Percentiles rank a stretch among this genome's conserved stretches.
These are phyloP conservation scores for Metschnikowia hibisci DNA, from an alignment of 805 yeast genomes.

Conservation along the genomic window DNA sequence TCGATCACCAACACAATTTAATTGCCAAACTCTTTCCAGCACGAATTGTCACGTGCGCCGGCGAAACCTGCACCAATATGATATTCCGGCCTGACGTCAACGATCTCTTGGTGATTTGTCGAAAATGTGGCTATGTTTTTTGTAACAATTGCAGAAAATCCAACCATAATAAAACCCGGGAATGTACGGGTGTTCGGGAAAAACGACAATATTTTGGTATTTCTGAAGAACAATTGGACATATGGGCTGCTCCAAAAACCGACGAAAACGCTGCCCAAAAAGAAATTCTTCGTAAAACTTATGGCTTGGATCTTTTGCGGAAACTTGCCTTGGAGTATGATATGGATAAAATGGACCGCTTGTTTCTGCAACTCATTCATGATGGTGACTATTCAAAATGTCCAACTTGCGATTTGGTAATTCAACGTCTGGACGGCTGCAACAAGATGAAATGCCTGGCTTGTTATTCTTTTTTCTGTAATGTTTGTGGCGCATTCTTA, in stretches of 20 bases:
- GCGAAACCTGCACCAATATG: conserved; percentile 41
- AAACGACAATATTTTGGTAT: conserved; percentile 25
- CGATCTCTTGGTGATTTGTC: conserved; percentile 47
- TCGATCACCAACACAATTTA: conserved; percentile 38
- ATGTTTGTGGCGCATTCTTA: conserved; percentile 46
- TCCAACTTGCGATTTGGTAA: conserved; percentile 48
- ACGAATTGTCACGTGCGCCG: conserved; percentile 50
- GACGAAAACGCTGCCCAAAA: conserved; percentile 14
- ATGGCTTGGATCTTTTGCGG: conserved; percentile 43
- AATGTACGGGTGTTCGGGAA: conserved; percentile 33
- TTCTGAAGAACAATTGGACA: conserved; percentile 31
- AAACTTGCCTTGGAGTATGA: conserved; percentile 42
- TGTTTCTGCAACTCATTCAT: conserved; percentile 42
- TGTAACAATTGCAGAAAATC: conserved; percentile 55
- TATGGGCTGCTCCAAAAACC: conserved; percentile 33
- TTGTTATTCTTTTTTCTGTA: conserved; percentile 50
- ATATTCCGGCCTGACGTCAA: conserved; percentile 45
- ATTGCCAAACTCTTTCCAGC: conserved; percentile 44
- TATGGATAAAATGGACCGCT: conserved; percentile 34
- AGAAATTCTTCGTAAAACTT: conserved; percentile 30
- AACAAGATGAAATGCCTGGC: conserved; percentile 56
- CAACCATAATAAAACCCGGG: conserved; percentile 55
- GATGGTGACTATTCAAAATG: conserved; percentile 46
- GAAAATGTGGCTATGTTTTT: conserved; percentile 48
- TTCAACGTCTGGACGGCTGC: conserved; percentile 59